Evolutionary conservation across 441 rosid species (phyloP).

Genomic region (Erysimum cheiri): DNA sequence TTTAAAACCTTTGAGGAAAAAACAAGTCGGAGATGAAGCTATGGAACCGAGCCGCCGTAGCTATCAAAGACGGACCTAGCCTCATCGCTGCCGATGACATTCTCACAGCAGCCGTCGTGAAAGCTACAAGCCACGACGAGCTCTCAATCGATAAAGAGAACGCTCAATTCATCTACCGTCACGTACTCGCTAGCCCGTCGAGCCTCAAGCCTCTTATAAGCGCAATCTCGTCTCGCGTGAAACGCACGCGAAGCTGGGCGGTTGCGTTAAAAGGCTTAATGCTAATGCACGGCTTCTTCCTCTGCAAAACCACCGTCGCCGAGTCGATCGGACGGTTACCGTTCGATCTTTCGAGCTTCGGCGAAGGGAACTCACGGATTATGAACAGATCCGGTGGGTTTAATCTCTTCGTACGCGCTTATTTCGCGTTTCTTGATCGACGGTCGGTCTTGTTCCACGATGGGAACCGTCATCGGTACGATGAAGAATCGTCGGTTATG

Average conservation of each 20-base stretch:
- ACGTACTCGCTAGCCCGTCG: constrained; percentile 59
- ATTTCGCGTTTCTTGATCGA: constrained; percentile 68
- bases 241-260: constrained; percentile 69
- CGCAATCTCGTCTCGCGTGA: constrained; percentile 57
- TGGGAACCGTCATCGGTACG: constrained; percentile 36
- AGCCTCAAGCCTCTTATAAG: constrained; percentile 56
- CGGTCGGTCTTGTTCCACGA: constrained; percentile 51
- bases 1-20: background rate
- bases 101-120: constrained; percentile 66
- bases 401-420: constrained; percentile 58
- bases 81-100: constrained; percentile 54
- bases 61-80: constrained; percentile 67
- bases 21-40: constrained; percentile 50
- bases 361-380: constrained; percentile 45
- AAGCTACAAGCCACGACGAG: constrained; percentile 80
- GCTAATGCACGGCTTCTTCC: constrained; percentile 78
- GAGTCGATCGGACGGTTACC: constrained; percentile 64
- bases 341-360: constrained; percentile 71
- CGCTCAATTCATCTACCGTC: constrained; percentile 59
- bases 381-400: constrained; percentile 51
- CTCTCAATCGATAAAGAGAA: constrained; percentile 57
- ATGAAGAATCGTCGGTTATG: constrained; percentile 40
- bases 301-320: constrained; percentile 53
- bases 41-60: constrained; percentile 70
- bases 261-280: constrained; percentile 76